A percentile compares a stretch with the other conserved stretches of the same genome.
Conservation (phyloP, 441 rosid genomes). For the Erodium texanum region DNA sequence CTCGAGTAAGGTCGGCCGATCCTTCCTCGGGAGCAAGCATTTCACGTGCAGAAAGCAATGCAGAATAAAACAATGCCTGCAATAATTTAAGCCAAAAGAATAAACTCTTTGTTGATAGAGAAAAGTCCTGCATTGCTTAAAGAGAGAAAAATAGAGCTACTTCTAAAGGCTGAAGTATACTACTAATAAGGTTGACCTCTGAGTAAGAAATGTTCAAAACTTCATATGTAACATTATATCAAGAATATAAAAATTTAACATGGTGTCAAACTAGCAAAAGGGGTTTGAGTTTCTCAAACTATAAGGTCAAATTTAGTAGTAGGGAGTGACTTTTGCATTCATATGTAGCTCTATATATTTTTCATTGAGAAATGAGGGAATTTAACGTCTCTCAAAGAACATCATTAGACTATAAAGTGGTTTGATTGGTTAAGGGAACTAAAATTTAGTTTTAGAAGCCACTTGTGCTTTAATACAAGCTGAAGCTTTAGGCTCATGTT, state of each 20-base stretch:
- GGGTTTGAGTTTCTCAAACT: too few species aligned
- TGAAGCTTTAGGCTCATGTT: too few species aligned
- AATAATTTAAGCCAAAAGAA: neutral
- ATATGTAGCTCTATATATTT: too few species aligned
- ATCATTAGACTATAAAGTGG: too few species aligned
- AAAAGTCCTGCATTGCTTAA: neutral
- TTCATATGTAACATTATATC: neutral
- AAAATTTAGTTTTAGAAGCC: too few species aligned
- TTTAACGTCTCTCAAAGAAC: too few species aligned
- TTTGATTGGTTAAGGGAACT: too few species aligned
- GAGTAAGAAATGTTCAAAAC: neutral
- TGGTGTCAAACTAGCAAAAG: too few species aligned
- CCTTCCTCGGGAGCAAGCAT: slow-evolving; percentile 87
- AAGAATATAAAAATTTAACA: neutral
- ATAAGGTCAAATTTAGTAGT: too few species aligned
- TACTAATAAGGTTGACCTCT: neutral
- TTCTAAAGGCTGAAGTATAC: neutral
- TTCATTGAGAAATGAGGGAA: too few species aligned
- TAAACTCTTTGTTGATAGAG: neutral
- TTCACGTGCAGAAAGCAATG: slow-evolving; percentile 71
- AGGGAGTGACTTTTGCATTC: too few species aligned
- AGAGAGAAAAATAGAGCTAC: neutral
- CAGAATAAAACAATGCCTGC: slow-evolving; percentile 87
- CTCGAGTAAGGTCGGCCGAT: slow-evolving; percentile 75
- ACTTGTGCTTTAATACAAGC: too few species aligned